Conservation (phyloP, 352 stramenopile species). For the Phytophthora hybrid region DNA sequence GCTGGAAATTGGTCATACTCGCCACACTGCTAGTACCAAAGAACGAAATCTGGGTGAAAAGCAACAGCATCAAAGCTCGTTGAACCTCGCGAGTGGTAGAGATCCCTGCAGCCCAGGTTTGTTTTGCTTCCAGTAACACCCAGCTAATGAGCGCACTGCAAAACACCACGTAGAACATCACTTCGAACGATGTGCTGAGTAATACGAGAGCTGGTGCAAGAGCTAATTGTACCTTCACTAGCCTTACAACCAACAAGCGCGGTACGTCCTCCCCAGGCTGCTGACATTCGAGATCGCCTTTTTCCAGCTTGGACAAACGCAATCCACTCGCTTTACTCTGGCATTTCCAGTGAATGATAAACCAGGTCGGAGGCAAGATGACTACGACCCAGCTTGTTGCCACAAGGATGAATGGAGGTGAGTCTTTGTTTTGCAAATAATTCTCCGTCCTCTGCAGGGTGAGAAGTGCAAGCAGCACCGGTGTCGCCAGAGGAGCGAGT, state of each 20-base stretch:
- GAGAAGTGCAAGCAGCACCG: constrained; percentile 48
- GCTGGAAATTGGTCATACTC: constrained; percentile 84
- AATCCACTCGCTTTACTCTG: constrained; percentile 3
- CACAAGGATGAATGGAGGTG: constrained; percentile 48
- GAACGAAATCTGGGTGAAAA: constrained; percentile 84
- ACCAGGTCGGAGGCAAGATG: constrained; percentile 40
- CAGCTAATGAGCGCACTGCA: constrained; percentile 60
- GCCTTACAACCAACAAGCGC: constrained; percentile 31
- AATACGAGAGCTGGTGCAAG: constrained; percentile 64
- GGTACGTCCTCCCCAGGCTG: constrained; percentile 7
- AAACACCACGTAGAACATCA: constrained; percentile 75
- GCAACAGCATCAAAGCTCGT: constrained; percentile 71
- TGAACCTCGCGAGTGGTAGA: constrained; percentile 48
- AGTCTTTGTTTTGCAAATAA: constrained; percentile 38
- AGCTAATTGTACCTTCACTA: constrained; percentile 59
- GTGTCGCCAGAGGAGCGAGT: constrained; percentile 6
- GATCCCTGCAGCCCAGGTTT: background rate
- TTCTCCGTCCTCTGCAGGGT: constrained; percentile 52
- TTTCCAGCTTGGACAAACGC: constrained; percentile 11
- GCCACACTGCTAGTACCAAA: constrained; percentile 86
- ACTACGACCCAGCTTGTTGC: constrained; percentile 55
- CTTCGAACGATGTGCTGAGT: constrained; percentile 82
- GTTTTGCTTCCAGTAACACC: constrained; percentile 59
- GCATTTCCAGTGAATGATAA: constrained; percentile 36
- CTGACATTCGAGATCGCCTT: constrained; percentile 21